These are phyloP conservation scores for Vicia sativa DNA, from an alignment of 306 rosid species.

Conservation along the genomic window DNA sequence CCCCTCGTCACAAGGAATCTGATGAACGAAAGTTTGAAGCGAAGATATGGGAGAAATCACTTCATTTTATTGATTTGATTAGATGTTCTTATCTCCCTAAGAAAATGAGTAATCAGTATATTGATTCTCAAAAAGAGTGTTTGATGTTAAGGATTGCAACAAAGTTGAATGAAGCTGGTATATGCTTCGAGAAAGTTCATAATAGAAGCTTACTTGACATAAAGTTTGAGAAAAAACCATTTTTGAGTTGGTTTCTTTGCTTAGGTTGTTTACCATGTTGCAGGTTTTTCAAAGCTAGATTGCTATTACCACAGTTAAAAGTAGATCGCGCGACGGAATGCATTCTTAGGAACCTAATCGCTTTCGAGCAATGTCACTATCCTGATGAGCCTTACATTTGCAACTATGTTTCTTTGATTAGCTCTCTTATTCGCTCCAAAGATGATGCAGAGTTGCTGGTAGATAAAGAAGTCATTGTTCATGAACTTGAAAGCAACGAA, in stretches of 20 bases:
- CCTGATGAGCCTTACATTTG: constrained; percentile 48
- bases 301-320: constrained; percentile 40
- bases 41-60: constrained; percentile 22
- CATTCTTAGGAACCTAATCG: constrained; percentile 52
- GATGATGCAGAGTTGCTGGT: constrained; percentile 57
- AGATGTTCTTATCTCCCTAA: constrained; percentile 41
- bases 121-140: not conserved
- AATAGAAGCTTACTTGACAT: constrained; percentile 36
- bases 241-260: constrained; percentile 44
- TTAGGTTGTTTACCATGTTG: constrained; percentile 32
- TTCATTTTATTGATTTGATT: constrained; percentile 57
- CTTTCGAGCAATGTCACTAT: constrained; percentile 61
- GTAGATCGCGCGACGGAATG: constrained; percentile 46
- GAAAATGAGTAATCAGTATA: not conserved
- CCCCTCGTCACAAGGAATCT: constrained; percentile 2
- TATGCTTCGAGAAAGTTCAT: constrained; percentile 36
- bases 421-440: constrained; percentile 49
- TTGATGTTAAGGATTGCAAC: constrained; percentile 36
- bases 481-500: constrained; percentile 50
- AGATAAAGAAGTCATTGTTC: constrained; percentile 42
- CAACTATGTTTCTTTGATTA: constrained; percentile 47
- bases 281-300: constrained; percentile 30
- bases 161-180: constrained; percentile 44
- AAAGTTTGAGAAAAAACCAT: constrained; percentile 26
- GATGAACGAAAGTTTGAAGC: not conserved